A percentile compares a stretch with the other conserved stretches of the same genome.
These are phyloP conservation scores for Mycena pura DNA, from an alignment of 768 basidiomycete genomes.

Conservation along the genomic window DNA sequence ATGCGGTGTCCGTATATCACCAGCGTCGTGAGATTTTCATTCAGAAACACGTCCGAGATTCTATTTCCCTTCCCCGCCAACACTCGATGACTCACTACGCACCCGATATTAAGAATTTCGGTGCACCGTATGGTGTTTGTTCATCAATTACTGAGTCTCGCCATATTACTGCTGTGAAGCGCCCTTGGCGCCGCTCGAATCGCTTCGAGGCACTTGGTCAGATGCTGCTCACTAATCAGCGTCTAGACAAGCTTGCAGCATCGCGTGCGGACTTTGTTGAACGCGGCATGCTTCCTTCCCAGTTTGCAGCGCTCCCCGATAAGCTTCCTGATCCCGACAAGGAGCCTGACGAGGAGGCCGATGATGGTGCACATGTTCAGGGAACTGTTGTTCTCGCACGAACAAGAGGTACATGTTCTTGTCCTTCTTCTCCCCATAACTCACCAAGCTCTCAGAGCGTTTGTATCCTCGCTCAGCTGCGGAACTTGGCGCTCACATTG, in stretches of 20 bases:
- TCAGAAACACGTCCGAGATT: neutral
- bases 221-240: conserved; percentile 31
- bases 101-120: conserved; percentile 25
- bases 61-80: conserved; percentile 33
- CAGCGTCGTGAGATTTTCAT: conserved; percentile 3
- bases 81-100: conserved; percentile 34
- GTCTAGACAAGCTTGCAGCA: conserved; percentile 29
- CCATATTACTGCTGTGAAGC: conserved; percentile 35
- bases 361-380: conserved; percentile 9
- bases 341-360: neutral
- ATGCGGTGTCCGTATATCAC: neutral
- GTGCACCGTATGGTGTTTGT: conserved; percentile 28
- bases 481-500: conserved; percentile 18
- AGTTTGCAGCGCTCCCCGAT: no score
- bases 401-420: neutral
- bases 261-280: conserved; percentile 22
- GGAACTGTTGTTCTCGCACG: conserved; percentile 21
- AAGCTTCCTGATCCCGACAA: conserved; percentile 4
- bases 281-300: conserved; percentile 25
- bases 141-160: conserved; percentile 30
- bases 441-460: conserved; percentile 10
- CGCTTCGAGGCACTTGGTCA: conserved; percentile 29
- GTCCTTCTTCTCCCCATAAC: neutral
- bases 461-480: conserved; percentile 20
- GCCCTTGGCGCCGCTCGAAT: conserved; percentile 31